A percentile compares a stretch with the other conserved stretches of the same genome.
These are phyloP conservation scores for Sporothrix globosa DNA, from an alignment of 2,329 filamentous ascomycete genomes.

Conservation along the genomic window DNA sequence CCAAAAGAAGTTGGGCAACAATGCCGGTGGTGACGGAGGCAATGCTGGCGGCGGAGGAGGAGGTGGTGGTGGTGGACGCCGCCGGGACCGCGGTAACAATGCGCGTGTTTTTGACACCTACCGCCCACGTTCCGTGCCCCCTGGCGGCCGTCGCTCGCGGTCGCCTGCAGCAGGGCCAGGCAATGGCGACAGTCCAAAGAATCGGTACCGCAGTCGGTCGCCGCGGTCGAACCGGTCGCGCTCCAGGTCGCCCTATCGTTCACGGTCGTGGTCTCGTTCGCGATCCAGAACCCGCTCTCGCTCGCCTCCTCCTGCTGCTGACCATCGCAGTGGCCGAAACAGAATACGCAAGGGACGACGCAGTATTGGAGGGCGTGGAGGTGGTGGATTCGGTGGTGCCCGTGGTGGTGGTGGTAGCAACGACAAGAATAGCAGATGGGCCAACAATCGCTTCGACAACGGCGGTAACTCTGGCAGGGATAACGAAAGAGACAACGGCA, in stretches of 20 bases:
- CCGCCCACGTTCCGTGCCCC: conserved; percentile 61
- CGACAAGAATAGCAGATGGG: conserved; percentile 4
- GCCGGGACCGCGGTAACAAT: conserved; percentile 24
- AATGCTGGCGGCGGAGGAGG: neutral
- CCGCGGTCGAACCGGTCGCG: conserved; percentile 45
- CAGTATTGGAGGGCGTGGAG: neutral
- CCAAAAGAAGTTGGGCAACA: conserved; percentile 49
- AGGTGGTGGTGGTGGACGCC: conserved; percentile 37
- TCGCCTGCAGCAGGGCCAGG: conserved; percentile 18
- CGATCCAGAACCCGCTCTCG: conserved; percentile 24
- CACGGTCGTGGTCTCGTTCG: conserved; percentile 21
- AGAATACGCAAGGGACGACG: conserved; percentile 10
- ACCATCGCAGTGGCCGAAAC: conserved; percentile 13
- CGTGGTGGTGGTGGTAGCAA: neutral
- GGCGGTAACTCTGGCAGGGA: neutral
- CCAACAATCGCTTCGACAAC: neutral
- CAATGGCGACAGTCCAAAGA: conserved; percentile 42
- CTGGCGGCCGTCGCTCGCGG: conserved; percentile 49
- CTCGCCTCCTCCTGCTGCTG: neutral
- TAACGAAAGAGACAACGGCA: neutral
- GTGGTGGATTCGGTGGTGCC: neutral
- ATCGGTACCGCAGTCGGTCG: conserved; percentile 52
- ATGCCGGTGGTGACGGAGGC: conserved; percentile 23
- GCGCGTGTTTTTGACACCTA: conserved; percentile 48
- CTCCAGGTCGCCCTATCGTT: conserved; percentile 38